Evolutionary conservation across 2,329 filamentous ascomycete genomes (phyloP), one percentile per base, ranked within the genome.

Genomic region (Neofusicoccum parvum): DNA sequence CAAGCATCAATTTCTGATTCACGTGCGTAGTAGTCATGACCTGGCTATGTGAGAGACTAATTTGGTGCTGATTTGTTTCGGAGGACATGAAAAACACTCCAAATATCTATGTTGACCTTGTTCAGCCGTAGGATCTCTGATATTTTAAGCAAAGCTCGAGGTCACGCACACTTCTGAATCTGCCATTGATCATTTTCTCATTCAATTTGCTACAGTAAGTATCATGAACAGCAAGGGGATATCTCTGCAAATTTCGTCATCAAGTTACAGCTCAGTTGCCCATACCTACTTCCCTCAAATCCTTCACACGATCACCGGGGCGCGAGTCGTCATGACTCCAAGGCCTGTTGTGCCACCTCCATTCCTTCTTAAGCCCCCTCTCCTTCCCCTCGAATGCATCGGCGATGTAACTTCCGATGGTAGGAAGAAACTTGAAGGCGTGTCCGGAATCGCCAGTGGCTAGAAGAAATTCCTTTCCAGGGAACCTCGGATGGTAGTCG

Each of bases 391-490:
- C 70, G 9, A 73, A 46, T 5, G 72, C 68, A 66, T 74, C 72
- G 0, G 72, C 73, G 15, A 74, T 66, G 65, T 73, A 69, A 49
- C 69, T 69, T 1, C 74, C 74, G 17, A 75, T 51, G 6, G 71
- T 72, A 6, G 73, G 73, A 41, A 76, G 41, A 59, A 72, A 75
- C 62, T 76, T 75, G 65, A 75, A 76, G 0, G 69, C 74, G 66
- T 76, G 74, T 9, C 73, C 73, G 45, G 67, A 70, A 3, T 72
- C 74, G 5, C 70, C 74, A 3, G 70, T 73, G 2, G 73, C 73
- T 1, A 76, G 72, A 74, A 70, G 11, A 73, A 62, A 12, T 62
- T 68, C 45, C 54, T 39, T 17, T 11, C 12, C 43, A 12, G 17
- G 67, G 71, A 6, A 73, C 68, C 37, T 67, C 56, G 45, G 72